phyloP scores from a whole-genome alignment of 306 rosid genomes.

The Malus sylvestris region DNA sequence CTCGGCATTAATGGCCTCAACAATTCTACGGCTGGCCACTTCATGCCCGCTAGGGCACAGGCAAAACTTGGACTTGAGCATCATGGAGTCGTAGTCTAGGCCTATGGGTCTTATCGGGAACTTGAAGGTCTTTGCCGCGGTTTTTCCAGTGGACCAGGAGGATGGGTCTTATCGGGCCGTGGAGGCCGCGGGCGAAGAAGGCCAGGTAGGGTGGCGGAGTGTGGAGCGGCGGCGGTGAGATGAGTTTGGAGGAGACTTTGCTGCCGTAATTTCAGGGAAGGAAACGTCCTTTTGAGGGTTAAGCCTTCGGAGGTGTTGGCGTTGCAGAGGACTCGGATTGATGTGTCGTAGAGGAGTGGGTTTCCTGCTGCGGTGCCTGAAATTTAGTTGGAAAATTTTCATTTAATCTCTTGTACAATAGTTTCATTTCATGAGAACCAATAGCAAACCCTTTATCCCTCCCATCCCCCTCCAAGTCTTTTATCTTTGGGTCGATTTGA shows the following conservation, averaged over 20 bases:
- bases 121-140: constrained; percentile 35
- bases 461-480: neutral
- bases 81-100: constrained; percentile 50
- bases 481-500: neutral
- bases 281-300: constrained; percentile 69
- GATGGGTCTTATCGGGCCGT: constrained; percentile 65
- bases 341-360: constrained; percentile 52
- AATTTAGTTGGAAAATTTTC: neutral
- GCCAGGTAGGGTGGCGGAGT: constrained; percentile 44
- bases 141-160: constrained; percentile 56
- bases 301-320: constrained; percentile 91
- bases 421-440: neutral
- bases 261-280: constrained; percentile 78
- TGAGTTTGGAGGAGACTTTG: constrained; percentile 42
- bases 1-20: constrained; percentile 72
- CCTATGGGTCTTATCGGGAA: constrained; percentile 49
- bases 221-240: constrained; percentile 29
- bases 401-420: neutral
- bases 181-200: constrained; percentile 82
- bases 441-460: neutral
- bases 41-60: constrained; percentile 85
- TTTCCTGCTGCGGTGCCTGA: constrained; percentile 45
- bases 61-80: constrained; percentile 72
- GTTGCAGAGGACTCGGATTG: constrained; percentile 77
- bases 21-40: constrained; percentile 84